A percentile compares a stretch with the other conserved stretches of the same genome.
phyloP scores from a whole-genome alignment of 176 grass and related monocot genomes.

The Cenchrus purpureus region DNA sequence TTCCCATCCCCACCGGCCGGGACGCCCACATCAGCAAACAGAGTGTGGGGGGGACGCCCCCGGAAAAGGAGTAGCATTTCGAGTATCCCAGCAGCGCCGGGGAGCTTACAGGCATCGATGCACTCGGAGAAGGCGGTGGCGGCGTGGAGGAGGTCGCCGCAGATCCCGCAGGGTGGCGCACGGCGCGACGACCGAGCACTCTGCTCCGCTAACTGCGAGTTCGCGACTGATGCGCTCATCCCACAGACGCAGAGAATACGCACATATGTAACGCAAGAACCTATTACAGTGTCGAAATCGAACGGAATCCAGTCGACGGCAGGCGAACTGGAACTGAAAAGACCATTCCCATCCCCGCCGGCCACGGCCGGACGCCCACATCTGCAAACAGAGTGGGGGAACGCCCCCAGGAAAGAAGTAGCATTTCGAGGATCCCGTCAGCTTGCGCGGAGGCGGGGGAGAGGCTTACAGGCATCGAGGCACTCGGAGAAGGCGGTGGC shows the following conservation, averaged over 20 bases:
- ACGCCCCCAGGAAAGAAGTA: neutral
- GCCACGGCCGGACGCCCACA: neutral
- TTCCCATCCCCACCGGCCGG: neutral
- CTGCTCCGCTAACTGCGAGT: no score
- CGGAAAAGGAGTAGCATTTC: neutral
- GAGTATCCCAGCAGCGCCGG: neutral
- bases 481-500: conserved; percentile 60
- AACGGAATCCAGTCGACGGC: neutral
- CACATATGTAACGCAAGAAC: neutral
- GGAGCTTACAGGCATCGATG: conserved; percentile 54
- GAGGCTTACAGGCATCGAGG: conserved; percentile 52
- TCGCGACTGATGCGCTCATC: no score
- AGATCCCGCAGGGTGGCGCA: conserved; percentile 51
- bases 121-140: conserved; percentile 60
- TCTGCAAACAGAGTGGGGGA: neutral
- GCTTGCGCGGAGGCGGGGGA: neutral
- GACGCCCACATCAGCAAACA: neutral
- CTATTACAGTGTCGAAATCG: neutral
- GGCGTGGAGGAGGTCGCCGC: conserved; percentile 48
- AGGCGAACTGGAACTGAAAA: neutral
- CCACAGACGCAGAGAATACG: neutral
- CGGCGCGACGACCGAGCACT: conserved; percentile 8
- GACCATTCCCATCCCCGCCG: neutral
- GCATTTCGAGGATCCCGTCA: neutral
- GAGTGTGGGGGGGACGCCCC: neutral